Base-by-base conservation (phyloP, 495 filamentous ascomycete species). In the Lasiosphaeris hirsuta region DNA sequence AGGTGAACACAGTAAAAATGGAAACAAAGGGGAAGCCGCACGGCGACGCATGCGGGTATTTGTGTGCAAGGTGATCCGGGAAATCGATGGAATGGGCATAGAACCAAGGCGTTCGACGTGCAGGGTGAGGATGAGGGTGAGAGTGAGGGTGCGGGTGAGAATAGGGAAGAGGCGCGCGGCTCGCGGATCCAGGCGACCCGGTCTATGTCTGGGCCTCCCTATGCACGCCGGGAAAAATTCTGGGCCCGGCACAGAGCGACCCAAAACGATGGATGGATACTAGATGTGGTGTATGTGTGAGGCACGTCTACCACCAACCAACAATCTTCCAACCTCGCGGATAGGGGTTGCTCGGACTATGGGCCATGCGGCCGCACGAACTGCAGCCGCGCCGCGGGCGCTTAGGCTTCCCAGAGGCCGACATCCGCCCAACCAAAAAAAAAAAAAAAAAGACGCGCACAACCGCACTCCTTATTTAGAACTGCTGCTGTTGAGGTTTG, bases 321-420 rank as follows among this genome's bases (percentile, higher is more conserved):
- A 9, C 15, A 0, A 23, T 50, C n/a, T 30, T 33, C 35, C 2
- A 30, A 2, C n/a, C 34, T 19, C 34, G 17, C 33, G 7, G 34
- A 35, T 15, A 33, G 17, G 14, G 33, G 3, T 51, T 39, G 58
- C 43, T 50, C 33, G 46, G 42, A 33, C 53, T 50, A 52, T 14
- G 11, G 23, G 23, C 34, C 14, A 42, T 34, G 56, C 56, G 51
- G 61, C 51, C 53, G 56, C 50, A 49, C 55, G 38, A 42, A 38
- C 49, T 36, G 43, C 18, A 52, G 49, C 59, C 64, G 59, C 56
- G 61, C 58, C 61, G 34, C 59, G 47, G 38, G 61, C 54, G 56
- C 51, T 56, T 57, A 57, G 19, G 18, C 15, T 37, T 43, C 39
- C 54, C 34, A 54, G 42, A 54, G 59, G 23, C 30, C 45, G 38